These are phyloP conservation scores for Botryotinia globosa DNA, from an alignment of 2,329 filamentous ascomycete species.

Conservation along the genomic window DNA sequence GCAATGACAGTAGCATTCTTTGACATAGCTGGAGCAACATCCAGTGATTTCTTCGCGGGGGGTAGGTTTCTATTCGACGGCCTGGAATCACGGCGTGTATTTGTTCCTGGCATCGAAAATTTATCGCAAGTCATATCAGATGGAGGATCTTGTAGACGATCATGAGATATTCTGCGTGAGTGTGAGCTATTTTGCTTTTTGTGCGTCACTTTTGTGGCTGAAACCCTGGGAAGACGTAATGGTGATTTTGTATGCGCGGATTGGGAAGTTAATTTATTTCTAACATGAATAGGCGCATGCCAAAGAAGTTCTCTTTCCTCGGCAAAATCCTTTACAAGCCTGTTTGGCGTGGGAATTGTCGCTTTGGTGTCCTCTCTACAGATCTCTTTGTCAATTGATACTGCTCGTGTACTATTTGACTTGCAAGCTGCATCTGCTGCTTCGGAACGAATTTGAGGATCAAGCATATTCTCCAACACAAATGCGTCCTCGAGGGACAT, in stretches of 20 bases:
- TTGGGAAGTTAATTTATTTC: not conserved
- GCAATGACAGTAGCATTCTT: not conserved
- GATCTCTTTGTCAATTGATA: not conserved
- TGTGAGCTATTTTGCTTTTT: not conserved
- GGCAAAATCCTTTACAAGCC: not conserved
- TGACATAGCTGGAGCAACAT: not conserved
- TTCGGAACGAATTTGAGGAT: constrained; percentile 15
- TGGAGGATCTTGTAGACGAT: not conserved
- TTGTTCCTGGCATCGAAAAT: not conserved
- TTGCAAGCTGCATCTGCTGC: constrained; percentile 2
- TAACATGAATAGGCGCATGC: not conserved
- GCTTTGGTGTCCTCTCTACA: not conserved
- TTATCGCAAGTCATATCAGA: too few species aligned
- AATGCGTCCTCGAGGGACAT: not conserved
- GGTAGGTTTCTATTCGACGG: too few species aligned
- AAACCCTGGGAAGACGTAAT: not conserved
- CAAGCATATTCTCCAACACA: constrained; percentile 5
- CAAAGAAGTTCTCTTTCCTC: constrained; percentile 5
- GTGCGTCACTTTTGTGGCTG: not conserved
- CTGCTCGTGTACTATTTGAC: not conserved
- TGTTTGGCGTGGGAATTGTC: not conserved
- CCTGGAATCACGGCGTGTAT: not conserved
- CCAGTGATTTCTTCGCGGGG: not conserved
- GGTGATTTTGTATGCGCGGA: not conserved
- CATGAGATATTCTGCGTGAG: not conserved